Evolutionary conservation across 192 early-diverging fungal genomes (phyloP).

Genomic region (Umbelopsis vinacea): DNA sequence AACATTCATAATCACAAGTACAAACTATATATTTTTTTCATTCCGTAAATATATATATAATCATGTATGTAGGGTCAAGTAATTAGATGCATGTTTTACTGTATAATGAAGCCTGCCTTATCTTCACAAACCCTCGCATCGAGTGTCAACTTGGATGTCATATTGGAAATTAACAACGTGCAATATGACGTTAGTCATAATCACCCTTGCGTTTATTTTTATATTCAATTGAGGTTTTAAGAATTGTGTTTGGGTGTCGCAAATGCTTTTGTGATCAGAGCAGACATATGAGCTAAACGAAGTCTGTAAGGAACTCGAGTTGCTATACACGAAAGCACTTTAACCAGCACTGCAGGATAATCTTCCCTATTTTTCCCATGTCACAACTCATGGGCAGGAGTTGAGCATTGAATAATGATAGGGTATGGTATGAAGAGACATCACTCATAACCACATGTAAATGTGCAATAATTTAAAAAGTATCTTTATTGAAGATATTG

Average conservation of each 20-base stretch:
- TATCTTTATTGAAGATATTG: background rate
- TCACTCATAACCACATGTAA: constrained; percentile 24
- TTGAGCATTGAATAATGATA: constrained; percentile 25
- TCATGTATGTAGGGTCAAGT: too few relatives aligned
- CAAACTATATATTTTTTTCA: too few relatives aligned
- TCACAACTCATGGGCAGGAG: constrained; percentile 23
- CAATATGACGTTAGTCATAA: background rate
- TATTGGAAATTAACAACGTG: too few relatives aligned
- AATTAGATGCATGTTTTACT: too few relatives aligned
- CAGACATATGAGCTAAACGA: background rate
- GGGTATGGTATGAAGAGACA: background rate
- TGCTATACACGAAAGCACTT: constrained; percentile 19
- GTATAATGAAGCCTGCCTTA: too few relatives aligned
- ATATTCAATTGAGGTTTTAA: background rate
- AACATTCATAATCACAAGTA: constrained; percentile 17
- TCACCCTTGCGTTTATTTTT: background rate
- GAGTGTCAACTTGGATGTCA: too few relatives aligned
- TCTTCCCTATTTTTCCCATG: constrained; percentile 25
- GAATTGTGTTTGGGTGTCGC: background rate
- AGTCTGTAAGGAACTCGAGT: constrained; percentile 14
- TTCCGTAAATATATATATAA: background rate
- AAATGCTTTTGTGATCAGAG: constrained; percentile 7
- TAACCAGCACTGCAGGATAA: constrained; percentile 5
- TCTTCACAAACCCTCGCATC: too few relatives aligned
- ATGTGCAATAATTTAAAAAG: background rate